Evolutionary conservation across 1,139 yeast genomes (phyloP).

Genomic region (Yarrowia galli): DNA sequence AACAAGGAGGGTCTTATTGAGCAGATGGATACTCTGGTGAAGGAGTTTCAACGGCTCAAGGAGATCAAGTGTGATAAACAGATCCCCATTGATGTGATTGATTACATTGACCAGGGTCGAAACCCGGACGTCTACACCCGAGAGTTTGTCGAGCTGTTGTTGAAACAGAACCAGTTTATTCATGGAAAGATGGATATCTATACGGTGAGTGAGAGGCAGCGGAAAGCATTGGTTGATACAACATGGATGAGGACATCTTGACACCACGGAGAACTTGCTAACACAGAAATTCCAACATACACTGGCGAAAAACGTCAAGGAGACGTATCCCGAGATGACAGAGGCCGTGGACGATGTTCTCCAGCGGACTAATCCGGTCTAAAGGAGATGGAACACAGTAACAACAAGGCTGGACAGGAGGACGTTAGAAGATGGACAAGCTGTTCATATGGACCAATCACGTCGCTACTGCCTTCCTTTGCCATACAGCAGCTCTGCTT

Average conservation of each 20-base stretch:
- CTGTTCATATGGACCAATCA: no score
- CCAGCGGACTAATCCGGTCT: slow-evolving; percentile 12
- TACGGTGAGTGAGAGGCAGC: slow-evolving; percentile 41
- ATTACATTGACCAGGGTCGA: slow-evolving; percentile 90
- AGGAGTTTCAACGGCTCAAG: slow-evolving; percentile 42
- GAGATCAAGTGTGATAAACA: slow-evolving; percentile 40
- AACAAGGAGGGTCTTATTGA: slow-evolving; percentile 63
- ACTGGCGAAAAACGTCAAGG: slow-evolving; percentile 69
- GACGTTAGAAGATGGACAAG: no score
- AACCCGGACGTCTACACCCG: slow-evolving; percentile 97
- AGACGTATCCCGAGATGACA: slow-evolving; percentile 78
- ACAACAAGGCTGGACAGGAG: no score
- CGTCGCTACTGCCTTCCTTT: no score
- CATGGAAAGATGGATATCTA: slow-evolving; percentile 71
- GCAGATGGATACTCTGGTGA: slow-evolving; percentile 45
- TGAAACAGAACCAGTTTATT: slow-evolving; percentile 84
- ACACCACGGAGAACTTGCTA: no score
- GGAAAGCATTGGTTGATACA: no score
- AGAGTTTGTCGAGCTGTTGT: slow-evolving; percentile 92
- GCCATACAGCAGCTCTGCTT: no score
- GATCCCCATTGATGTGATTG: slow-evolving; percentile 43
- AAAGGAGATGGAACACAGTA: background rate
- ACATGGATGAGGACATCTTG: no score
- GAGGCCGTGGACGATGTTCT: slow-evolving; percentile 61
- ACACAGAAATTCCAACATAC: slow-evolving; percentile 58